Evolutionary conservation across 495 filamentous ascomycete genomes (phyloP).

Genomic region (Lophiotrema nucula): DNA sequence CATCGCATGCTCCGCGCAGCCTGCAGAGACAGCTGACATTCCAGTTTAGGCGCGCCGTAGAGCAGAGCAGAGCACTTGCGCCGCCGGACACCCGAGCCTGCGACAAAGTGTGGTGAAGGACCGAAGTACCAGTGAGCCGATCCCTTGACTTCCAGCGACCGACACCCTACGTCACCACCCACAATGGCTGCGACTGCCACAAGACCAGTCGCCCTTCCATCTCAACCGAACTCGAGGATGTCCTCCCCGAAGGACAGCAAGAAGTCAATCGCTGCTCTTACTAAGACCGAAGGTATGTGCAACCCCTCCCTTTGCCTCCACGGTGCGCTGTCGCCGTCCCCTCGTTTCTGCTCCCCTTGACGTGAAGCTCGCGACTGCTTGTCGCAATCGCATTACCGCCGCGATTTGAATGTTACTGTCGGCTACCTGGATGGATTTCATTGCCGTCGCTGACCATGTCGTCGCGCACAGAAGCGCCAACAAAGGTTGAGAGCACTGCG

Average conservation of each 20-base stretch:
- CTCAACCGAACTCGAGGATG: slow-evolving; percentile 38
- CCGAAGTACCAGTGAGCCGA: slow-evolving; percentile 15
- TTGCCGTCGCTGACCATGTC: slow-evolving; percentile 17
- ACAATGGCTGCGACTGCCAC: slow-evolving; percentile 39
- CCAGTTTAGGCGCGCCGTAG: too few relatives aligned
- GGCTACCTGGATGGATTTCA: too few relatives aligned
- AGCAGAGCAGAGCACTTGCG: too few relatives aligned
- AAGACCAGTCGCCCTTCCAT: slow-evolving; percentile 35
- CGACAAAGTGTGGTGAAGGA: slow-evolving; percentile 3
- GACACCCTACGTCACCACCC: slow-evolving; percentile 38
- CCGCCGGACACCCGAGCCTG: neutral
- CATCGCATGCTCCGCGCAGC: neutral
- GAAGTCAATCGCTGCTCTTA: slow-evolving; percentile 24
- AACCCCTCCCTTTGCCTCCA: neutral
- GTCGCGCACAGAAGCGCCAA: neutral
- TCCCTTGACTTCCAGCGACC: slow-evolving; percentile 13
- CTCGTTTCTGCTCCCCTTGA: too few relatives aligned
- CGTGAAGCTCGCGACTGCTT: too few relatives aligned
- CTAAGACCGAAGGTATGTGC: slow-evolving; percentile 38
- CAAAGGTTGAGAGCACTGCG: slow-evolving; percentile 9
- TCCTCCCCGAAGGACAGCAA: slow-evolving; percentile 38
- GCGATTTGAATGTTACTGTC: too few relatives aligned
- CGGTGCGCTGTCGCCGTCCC: neutral
- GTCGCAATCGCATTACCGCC: too few relatives aligned
- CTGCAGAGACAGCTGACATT: neutral